Evolutionary conservation across 2,329 filamentous ascomycete genomes (phyloP).

Genomic region (Penicillium brevicompactum): DNA sequence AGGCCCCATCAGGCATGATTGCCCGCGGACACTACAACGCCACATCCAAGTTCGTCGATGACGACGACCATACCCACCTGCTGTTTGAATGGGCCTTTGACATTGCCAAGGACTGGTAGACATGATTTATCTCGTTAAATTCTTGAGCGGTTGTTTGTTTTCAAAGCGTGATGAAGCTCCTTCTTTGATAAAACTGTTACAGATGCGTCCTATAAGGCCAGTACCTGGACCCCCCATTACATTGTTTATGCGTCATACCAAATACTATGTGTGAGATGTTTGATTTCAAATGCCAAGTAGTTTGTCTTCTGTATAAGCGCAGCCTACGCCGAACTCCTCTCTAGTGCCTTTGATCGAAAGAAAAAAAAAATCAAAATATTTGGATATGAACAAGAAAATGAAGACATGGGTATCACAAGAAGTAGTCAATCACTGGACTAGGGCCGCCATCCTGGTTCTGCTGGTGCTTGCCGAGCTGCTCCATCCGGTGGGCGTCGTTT

Average conservation of each 20-base stretch:
- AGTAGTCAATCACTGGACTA: constrained; percentile 69
- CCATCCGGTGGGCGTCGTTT: constrained; percentile 78
- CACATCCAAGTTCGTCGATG: constrained; percentile 87
- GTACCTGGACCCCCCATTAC: constrained; percentile 7
- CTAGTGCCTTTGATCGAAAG: constrained; percentile 16
- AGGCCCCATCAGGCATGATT: constrained; percentile 88
- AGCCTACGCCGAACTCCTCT: constrained; percentile 33
- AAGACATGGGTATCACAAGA: constrained; percentile 58
- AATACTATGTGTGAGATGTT: constrained; percentile 13
- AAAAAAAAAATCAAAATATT: constrained; percentile 8
- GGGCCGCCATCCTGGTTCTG: constrained; percentile 70
- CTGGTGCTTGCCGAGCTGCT: constrained; percentile 70
- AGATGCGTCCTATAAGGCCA: constrained; percentile 21
- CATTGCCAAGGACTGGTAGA: constrained; percentile 88
- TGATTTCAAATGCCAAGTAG: constrained; percentile 12
- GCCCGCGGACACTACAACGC: constrained; percentile 89
- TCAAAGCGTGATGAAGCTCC: constrained; percentile 33
- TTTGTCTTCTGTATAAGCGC: constrained; percentile 28
- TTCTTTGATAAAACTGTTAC: constrained; percentile 31
- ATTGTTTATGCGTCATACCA: constrained; percentile 13
- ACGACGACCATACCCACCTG: constrained; percentile 88
- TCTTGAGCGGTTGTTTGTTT: constrained; percentile 27
- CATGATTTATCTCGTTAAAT: constrained; percentile 19
- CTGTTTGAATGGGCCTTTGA: constrained; percentile 96
- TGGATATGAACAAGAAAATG: constrained; percentile 8